Evolutionary conservation across 2,329 filamentous ascomycete species (phyloP), one percentile per base, ranked within the genome.

Genomic region (Xylaria sp.): DNA sequence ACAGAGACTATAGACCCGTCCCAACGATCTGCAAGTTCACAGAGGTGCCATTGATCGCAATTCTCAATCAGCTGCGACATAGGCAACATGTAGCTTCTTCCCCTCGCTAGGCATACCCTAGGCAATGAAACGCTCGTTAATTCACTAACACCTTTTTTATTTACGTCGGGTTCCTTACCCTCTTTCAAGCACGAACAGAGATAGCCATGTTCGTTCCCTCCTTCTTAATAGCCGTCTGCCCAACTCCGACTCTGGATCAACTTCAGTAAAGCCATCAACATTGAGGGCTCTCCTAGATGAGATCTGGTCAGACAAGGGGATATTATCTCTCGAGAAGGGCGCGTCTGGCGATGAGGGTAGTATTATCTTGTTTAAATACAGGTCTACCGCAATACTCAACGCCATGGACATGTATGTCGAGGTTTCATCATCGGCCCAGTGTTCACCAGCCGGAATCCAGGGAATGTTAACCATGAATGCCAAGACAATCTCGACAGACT

Each of bases 391-490:
- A 67, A 92, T 87, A 0, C 88, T 90, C 10, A 90, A 81, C 1
- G 90, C 90, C 79, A 90, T 89, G 1, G 89, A 87, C 61, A 93
- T 87, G 71, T 91, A 92, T 47, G 87, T 85, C 65, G 89, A 92
- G 0, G 90, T 92, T 72, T 92, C 90, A 67, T 93, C 90, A 69
- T 92, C 90, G 10, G 89, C 89, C 76, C 87, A 89, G 72, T 90
- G 88, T 65, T 86, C 80, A 1, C 89, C 88, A 1, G 89, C 88
- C 33, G 87, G 87, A 85, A 92, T 92, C 90, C 90, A 93, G 0
- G 90, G 90, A 6, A 93, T 86, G 67, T 92, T 92, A 36, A 92
- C 85, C 87, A 93, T 90, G 73, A 92, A 92, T 0, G 89, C 90
- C 1, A 93, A 80, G 0, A 93, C 88, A 63, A 93, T 92, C 75